Percentiles rank a stretch among this genome's conserved stretches.
These are phyloP conservation scores for Hyphodiscus hymeniophilus DNA, from an alignment of 495 filamentous ascomycete genomes.

Conservation along the genomic window DNA sequence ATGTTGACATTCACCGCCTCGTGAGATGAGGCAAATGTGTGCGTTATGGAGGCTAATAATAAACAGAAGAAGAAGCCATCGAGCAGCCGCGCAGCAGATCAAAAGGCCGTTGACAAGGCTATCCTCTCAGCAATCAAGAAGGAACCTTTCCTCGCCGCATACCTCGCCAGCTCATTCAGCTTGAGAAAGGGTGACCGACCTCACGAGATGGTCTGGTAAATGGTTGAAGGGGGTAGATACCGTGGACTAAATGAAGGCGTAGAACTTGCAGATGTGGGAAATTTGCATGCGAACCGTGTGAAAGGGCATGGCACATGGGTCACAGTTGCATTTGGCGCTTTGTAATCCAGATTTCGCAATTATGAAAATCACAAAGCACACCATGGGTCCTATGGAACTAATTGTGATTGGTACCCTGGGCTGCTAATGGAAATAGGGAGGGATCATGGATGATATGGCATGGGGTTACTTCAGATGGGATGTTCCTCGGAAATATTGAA, in stretches of 20 bases:
- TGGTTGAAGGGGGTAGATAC: not conserved
- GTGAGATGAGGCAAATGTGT: not conserved
- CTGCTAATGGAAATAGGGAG: not conserved
- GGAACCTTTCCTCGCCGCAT: slow-evolving; percentile 77
- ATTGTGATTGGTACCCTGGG: not conserved
- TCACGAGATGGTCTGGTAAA: slow-evolving; percentile 93
- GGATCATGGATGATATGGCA: too few species aligned
- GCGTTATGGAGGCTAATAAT: slow-evolving; percentile 10
- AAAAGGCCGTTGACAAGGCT: slow-evolving; percentile 95
- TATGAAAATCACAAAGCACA: slow-evolving; percentile 23
- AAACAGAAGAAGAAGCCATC: slow-evolving; percentile 90
- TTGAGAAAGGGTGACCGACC: slow-evolving; percentile 97
- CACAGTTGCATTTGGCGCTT: slow-evolving; percentile 23
- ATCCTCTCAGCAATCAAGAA: slow-evolving; percentile 91
- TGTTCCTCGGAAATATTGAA: too few species aligned
- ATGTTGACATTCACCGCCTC: slow-evolving; percentile 29
- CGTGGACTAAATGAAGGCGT: slow-evolving; percentile 11
- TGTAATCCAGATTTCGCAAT: slow-evolving; percentile 28
- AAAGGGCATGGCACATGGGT: too few species aligned
- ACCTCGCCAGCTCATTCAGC: slow-evolving; percentile 89
- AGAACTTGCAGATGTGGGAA: slow-evolving; percentile 15
- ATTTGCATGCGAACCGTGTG: slow-evolving; percentile 1
- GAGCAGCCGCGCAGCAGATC: slow-evolving; percentile 84
- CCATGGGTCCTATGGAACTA: not conserved
- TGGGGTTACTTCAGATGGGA: too few species aligned